Evolutionary conservation across 306 rosid species (phyloP).

Genomic region (Hylodesmum podocarpum): DNA sequence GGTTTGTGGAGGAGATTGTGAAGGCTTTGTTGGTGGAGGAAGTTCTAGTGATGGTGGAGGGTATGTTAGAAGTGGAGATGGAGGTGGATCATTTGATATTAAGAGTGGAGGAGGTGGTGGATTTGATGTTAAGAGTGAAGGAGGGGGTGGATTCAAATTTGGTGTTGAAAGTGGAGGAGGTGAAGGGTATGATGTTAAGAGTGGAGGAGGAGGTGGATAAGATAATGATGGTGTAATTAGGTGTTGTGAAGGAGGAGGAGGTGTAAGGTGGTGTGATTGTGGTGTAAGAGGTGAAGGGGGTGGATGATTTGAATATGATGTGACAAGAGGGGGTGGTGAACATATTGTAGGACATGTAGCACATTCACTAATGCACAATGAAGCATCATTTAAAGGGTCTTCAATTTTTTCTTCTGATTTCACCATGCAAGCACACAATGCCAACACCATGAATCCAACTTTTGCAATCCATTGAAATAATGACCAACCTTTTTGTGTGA

Average conservation of each 20-base stretch:
- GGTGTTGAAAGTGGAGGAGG: slow-evolving; percentile 21
- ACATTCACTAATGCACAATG: slow-evolving; percentile 72
- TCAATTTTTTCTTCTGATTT: slow-evolving; percentile 39
- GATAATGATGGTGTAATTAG: background rate
- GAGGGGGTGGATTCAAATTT: slow-evolving; percentile 19
- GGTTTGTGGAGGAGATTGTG: slow-evolving; percentile 34
- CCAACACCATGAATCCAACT: slow-evolving; percentile 38
- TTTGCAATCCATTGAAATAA: slow-evolving; percentile 39
- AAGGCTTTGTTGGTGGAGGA: background rate
- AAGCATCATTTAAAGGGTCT: slow-evolving; percentile 34
- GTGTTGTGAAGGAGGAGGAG: background rate
- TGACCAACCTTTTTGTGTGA: slow-evolving; percentile 14
- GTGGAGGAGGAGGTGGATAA: background rate
- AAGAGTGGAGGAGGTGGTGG: slow-evolving; percentile 17
- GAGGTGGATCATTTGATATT: slow-evolving; percentile 10
- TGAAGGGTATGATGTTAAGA: background rate
- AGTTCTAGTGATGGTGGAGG: slow-evolving; percentile 28
- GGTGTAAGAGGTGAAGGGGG: slow-evolving; percentile 16
- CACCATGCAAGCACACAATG: slow-evolving; percentile 23
- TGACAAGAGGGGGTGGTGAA: slow-evolving; percentile 57
- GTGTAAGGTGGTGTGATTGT: background rate
- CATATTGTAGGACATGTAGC: slow-evolving; percentile 75
- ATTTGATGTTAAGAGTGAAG: slow-evolving; percentile 23
- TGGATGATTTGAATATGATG: slow-evolving; percentile 30
- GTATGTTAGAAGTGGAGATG: slow-evolving; percentile 13